Base-by-base conservation (phyloP, 169 alveolate species). In the Toxoplasma gondii region DNA sequence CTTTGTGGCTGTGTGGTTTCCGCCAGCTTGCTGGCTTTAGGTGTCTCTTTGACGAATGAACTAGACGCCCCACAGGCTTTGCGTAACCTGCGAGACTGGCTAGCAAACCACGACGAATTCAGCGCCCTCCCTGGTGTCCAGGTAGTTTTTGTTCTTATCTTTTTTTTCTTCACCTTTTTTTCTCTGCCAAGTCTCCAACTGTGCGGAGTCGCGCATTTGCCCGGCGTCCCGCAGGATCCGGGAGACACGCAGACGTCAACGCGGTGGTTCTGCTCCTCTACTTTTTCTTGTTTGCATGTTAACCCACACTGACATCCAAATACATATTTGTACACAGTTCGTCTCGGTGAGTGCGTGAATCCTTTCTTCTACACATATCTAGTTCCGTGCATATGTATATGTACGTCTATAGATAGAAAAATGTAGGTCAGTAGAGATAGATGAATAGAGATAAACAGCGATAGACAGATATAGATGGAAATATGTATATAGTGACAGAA, bases 11-110 rank as follows among this genome's bases (percentile, higher is more conserved):
- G 84, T 16, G 93, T 82, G 82, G 97, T 97, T 74, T 92, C 95
- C 43, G 98, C 96, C 93, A 94, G 97, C 27, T 93, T 97, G 54
- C 83, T 97, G 84, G 96, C 97, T 16, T 95, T 98, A 34, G 99
- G 98, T 58, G 97, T 97, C 45, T 96, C 98, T n/a, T 96, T 98
- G 81, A 97, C 98, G 36, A 98, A 98, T 93, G 98, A 96, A 82
- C 92, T 97, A 34, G 97, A 97, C 81, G 97, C 97, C 58, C 92
- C 91, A 24, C 96, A 96, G 81, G 99, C 98, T 2, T 93, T 97
- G 92, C 94, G 91, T 10, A 70, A 92, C 45, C 88, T 95, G 84
- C 70, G 91, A 44, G 92, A 86, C 69, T 95, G 96, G 96, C 39
- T 95, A 67, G 91, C 84, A 19, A 86, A 88, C 92, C 95, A 95